Conservation (phyloP, 2,329 filamentous ascomycete species). For the Cladorrhinum sp. region DNA sequence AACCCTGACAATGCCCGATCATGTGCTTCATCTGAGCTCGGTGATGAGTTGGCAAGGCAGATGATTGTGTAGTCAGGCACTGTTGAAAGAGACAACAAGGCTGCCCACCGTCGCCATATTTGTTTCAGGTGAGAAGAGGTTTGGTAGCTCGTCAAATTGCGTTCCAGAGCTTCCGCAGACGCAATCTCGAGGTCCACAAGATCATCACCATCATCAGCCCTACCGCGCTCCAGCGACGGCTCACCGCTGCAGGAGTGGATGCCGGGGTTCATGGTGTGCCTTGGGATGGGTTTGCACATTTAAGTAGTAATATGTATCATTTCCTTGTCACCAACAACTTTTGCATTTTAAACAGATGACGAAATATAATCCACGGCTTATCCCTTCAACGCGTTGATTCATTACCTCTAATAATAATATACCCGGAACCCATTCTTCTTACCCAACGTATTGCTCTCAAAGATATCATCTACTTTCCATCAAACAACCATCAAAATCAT, state of each 20-base stretch:
- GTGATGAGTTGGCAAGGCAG: not conserved
- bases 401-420: too few species aligned
- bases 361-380: not conserved
- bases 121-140: constrained; percentile 8
- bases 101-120: not conserved
- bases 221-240: not conserved
- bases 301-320: too few species aligned
- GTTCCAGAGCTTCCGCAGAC: not conserved
- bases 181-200: not conserved
- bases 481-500: not conserved
- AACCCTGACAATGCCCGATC: not conserved
- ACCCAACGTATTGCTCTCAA: too few species aligned
- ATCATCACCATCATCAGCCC: not conserved
- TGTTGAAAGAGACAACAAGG: not conserved
- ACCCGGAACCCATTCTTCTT: too few species aligned
- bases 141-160: not conserved
- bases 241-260: not conserved
- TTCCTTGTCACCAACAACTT: too few species aligned
- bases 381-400: not conserved
- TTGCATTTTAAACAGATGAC: not conserved
- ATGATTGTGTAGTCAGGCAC: not conserved
- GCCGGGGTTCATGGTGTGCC: not conserved
- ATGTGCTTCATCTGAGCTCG: not conserved
- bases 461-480: not conserved
- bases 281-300: not conserved